These are phyloP conservation scores for Colletotrichum plurivorum DNA, from an alignment of 2,329 filamentous ascomycete species.

Conservation along the genomic window DNA sequence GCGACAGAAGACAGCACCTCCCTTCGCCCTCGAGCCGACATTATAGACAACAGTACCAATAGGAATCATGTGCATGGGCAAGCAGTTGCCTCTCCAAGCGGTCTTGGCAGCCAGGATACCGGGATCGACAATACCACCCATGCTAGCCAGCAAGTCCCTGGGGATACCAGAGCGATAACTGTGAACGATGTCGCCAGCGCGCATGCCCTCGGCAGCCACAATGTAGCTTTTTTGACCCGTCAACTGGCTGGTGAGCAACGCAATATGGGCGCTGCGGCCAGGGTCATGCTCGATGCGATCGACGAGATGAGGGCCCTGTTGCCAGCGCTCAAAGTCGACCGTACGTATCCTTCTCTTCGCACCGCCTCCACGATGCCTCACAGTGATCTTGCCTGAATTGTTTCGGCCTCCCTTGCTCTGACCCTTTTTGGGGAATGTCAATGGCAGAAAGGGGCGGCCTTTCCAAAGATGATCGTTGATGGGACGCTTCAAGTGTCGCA, in stretches of 20 bases:
- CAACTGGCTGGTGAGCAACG: constrained; percentile 81
- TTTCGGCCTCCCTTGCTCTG: constrained; percentile 95
- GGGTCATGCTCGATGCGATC: constrained; percentile 98
- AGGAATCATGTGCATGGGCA: constrained; percentile 96
- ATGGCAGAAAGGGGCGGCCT: constrained; percentile 82
- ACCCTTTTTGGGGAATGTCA: constrained; percentile 94
- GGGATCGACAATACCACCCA: constrained; percentile 94
- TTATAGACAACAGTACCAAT: constrained; percentile 94
- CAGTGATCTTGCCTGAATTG: constrained; percentile 85
- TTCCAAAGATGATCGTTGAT: constrained; percentile 99
- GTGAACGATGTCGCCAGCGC: constrained; percentile 91
- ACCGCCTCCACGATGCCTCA: constrained; percentile 93
- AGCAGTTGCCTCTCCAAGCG: constrained; percentile 92
- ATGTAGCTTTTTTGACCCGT: constrained; percentile 90
- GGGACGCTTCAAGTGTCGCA: constrained; percentile 90
- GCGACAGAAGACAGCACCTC: constrained; percentile 90
- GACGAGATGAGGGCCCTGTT: constrained; percentile 86
- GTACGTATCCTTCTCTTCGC: constrained; percentile 92
- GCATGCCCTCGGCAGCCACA: constrained; percentile 93
- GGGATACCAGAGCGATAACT: constrained; percentile 94
- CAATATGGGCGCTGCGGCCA: constrained; percentile 92
- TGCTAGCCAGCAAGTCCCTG: constrained; percentile 85
- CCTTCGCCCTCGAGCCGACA: constrained; percentile 81
- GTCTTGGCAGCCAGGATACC: constrained; percentile 97
- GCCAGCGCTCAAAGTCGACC: constrained; percentile 87